Conservation (phyloP, 306 rosid genomes). For the Cucurbita argyrosperma region DNA sequence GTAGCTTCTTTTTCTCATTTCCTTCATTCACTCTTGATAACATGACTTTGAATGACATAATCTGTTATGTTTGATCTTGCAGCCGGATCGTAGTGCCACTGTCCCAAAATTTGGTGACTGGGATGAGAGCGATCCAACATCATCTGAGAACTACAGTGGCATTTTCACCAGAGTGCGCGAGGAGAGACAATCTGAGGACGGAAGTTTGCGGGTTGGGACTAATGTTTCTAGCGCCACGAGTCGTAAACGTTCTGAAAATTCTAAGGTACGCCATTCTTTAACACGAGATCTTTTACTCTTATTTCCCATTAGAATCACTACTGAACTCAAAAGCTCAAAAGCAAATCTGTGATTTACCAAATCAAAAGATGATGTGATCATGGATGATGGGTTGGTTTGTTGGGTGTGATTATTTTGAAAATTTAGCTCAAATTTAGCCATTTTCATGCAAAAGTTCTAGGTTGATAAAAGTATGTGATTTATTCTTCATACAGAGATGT, state of each 20-base stretch:
- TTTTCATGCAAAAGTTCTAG: background rate
- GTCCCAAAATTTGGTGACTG: conserved; percentile 16
- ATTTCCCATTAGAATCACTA: too few species aligned
- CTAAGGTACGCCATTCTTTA: background rate
- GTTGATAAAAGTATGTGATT: background rate
- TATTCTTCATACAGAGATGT: conserved; percentile 3
- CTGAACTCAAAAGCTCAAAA: too few species aligned
- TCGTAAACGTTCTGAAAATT: background rate
- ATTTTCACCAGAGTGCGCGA: conserved; percentile 11
- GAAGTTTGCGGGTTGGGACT: background rate
- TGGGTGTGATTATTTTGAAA: background rate
- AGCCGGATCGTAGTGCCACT: conserved; percentile 9
- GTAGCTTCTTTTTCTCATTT: background rate
- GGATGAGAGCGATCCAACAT: conserved; percentile 15
- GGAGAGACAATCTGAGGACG: conserved; percentile 1
- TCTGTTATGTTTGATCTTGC: conserved; percentile 3
- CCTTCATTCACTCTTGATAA: background rate
- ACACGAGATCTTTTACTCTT: too few species aligned
- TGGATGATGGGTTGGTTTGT: background rate
- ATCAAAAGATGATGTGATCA: background rate
- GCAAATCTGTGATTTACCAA: too few species aligned
- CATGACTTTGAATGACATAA: background rate
- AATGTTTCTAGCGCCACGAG: background rate
- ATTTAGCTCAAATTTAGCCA: background rate
- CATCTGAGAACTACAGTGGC: conserved; percentile 3